Evolutionary conservation across 768 basidiomycete genomes (phyloP), one percentile per base, ranked within the genome.

Genomic region (Mycena floridula): DNA sequence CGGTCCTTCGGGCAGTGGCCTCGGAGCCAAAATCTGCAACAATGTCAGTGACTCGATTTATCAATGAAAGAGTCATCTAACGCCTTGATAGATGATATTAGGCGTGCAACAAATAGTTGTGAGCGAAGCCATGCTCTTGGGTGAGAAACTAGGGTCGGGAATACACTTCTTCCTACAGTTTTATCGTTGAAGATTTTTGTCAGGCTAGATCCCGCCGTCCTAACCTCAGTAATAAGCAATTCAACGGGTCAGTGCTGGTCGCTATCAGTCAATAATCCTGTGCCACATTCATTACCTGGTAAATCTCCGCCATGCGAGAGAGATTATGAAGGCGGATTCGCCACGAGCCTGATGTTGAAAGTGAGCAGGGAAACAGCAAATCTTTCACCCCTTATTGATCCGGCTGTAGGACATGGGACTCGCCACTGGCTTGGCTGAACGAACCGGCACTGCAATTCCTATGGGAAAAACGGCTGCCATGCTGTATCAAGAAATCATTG

Each of bases 1-100:
- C 59, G 91, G 91, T 1, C 68, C 76, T 7, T 85, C 85, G 4
- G 89, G 91, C 9, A 73, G 85, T 3, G 91, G 91, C 1, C 65
- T 94, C 8, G 89, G 79, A 1, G 89, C 90, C 2, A 94, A 94
- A 67, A 90, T 94, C 27, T 91, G 89, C 66, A 94, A 93, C 63
- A 94, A 94, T 61, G 74, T 80, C 46, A 54, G 63, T 69, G 4
- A 61, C 66, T 21, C 59, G 59, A 39, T 45, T 40, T 13, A 13
- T 32, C 39, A 18, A 13, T 6, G 13, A 37, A 45, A 9, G 37
- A 18, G 3, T 40, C 25, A 24, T 39, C 59, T 28, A 39, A 25
- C 35, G 35, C n/a, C 47, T 43, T 24, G 12, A 45, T 39, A 82
- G 60, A 68, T 83, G 23, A 69, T 86, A 21, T 65, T 88, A 32